Percentiles rank a stretch among this genome's conserved stretches.
Evolutionary conservation across 1,284 basidiomycete species (phyloP).

Genomic region (Trichosporon faecale): DNA sequence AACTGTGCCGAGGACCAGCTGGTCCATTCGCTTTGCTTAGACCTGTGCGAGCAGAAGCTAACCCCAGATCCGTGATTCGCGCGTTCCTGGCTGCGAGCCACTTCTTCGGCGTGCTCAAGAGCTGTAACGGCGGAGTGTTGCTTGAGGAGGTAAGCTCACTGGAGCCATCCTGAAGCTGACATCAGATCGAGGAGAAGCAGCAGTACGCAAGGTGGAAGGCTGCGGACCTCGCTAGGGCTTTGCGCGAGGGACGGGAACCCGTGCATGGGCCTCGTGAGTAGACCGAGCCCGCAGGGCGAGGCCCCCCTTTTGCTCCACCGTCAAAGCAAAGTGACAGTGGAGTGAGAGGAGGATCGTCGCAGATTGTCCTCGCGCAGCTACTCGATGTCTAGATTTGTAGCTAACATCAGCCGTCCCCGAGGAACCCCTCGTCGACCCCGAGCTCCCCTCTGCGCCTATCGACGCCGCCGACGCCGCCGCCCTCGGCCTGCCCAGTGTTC

Average conservation of each 20-base stretch:
- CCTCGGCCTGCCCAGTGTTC: neutral
- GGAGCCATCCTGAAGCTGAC: conserved; percentile 15
- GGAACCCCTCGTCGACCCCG: conserved; percentile 15
- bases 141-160: conserved; percentile 44
- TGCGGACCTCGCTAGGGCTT: conserved; percentile 50
- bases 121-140: conserved; percentile 49
- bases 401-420: conserved; percentile 36
- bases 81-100: conserved; percentile 52
- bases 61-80: conserved; percentile 43
- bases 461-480: neutral
- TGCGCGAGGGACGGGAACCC: conserved; percentile 48
- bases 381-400: too few relatives aligned
- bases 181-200: conserved; percentile 52
- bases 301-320: neutral
- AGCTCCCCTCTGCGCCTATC: conserved; percentile 7
- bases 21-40: too few relatives aligned
- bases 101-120: conserved; percentile 51
- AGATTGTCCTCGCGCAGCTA: too few relatives aligned
- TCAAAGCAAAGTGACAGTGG: too few relatives aligned
- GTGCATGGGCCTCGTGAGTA: conserved; percentile 48
- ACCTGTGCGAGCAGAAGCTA: neutral
- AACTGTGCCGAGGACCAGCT: too few relatives aligned
- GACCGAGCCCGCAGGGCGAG: neutral
- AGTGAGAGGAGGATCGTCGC: too few relatives aligned
- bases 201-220: conserved; percentile 54